Evolutionary conservation across 148 eudicot species (phyloP), one percentile per base, ranked within the genome.

Genomic region (Chenopodium berlandieri): DNA sequence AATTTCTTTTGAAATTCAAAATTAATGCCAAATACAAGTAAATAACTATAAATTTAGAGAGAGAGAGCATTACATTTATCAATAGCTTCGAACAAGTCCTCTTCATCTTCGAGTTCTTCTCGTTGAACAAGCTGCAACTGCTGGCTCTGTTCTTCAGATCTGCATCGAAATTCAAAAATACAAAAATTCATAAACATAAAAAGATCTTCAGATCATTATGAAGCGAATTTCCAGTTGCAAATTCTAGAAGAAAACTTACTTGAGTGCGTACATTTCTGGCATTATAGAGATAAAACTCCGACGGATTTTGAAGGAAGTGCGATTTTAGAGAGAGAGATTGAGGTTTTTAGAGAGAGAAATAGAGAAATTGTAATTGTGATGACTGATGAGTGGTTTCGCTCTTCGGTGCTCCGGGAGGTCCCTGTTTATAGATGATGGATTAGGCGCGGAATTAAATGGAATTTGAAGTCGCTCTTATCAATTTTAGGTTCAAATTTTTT

Each of bases 21-120:
- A 9, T 48, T 48, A 12, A 54, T 4, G 20, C 19, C 60, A 54
- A 54, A 54, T 3, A 3, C 60, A 66, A 66, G 31, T 34, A 25
- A 62, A 7, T 25, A 16, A 44, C 52, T 11, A 19, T 19, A 72
- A 63, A 48, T 19, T 56, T 48, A 48, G 20, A 2, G n/a, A 46
- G 54, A 63, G 48, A 27, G 25, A 75, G 12, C 2, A 83, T 23
- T 87, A 93, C 97, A 75, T 77, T 93, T 93, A 76, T 94, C 98
- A 32, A 94, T 93, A 3, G 92, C 93, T 86, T 94, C 98, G 30
- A 94, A 91, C 86, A 94, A 78, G 73, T 94, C 97, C 25, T 94
- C 98, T 79, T 94, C 98, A 48, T 92, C 98, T 9, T 94, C 98
- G 84, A 93, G 81, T 68, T 94, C 98, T 62, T 94, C 97, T 83